Percentiles rank a stretch among this genome's conserved stretches.
Evolutionary conservation across 108 stramenopile genomes (phyloP).

Genomic region (Nitzschia palea): DNA sequence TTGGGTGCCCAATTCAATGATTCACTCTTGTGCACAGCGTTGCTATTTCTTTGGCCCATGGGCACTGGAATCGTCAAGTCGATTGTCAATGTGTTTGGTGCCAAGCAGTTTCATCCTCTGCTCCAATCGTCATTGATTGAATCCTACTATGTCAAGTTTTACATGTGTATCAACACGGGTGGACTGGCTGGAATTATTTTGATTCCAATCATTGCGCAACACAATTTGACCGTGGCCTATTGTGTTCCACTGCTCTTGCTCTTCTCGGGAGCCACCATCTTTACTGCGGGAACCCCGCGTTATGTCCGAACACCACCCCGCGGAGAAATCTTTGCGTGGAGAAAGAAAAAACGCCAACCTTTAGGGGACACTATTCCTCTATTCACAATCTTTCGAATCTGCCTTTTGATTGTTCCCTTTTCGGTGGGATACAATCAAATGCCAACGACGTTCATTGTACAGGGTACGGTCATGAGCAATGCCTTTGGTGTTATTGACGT

Average conservation of each 20-base stretch:
- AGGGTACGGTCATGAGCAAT: conserved; percentile 80
- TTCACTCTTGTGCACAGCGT: conserved; percentile 30
- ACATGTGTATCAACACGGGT: conserved; percentile 81
- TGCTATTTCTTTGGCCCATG: conserved; percentile 66
- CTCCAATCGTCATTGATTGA: conserved; percentile 65
- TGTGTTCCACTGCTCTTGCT: conserved; percentile 56
- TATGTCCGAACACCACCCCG: conserved; percentile 54
- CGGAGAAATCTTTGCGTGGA: conserved; percentile 6
- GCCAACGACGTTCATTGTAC: conserved; percentile 80
- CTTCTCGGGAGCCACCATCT: conserved; percentile 42
- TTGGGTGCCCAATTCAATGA: conserved; percentile 56
- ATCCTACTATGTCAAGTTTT: conserved; percentile 77
- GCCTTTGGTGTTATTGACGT: conserved; percentile 75
- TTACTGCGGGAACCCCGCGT: conserved; percentile 45
- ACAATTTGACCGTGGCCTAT: conserved; percentile 64
- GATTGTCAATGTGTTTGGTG: conserved; percentile 79
- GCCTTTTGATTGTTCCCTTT: conserved; percentile 62
- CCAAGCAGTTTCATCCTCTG: conserved; percentile 79
- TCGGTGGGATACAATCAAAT: conserved; percentile 68
- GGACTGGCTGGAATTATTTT: conserved; percentile 67
- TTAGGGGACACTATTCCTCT: conserved; percentile 31
- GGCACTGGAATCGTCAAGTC: conserved; percentile 78
- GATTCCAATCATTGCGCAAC: conserved; percentile 67
- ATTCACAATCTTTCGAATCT: conserved; percentile 42
- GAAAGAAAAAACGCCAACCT: conserved; percentile 7